These are phyloP conservation scores for Exsudoporus frostii DNA, from an alignment of 768 basidiomycete species.

Conservation along the genomic window DNA sequence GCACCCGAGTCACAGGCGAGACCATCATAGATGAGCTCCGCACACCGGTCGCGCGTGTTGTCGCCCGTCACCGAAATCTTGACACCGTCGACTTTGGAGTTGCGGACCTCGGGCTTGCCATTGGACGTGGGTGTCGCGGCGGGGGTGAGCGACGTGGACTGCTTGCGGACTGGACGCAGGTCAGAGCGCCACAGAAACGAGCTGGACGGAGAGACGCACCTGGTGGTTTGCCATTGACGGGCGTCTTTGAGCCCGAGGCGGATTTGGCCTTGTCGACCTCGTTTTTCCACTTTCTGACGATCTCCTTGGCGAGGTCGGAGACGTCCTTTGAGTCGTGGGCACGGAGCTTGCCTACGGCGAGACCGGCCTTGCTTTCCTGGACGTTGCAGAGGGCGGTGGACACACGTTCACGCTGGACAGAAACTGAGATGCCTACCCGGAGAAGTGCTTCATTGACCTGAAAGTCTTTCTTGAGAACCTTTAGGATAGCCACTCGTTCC, in stretches of 20 bases:
- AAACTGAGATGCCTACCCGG: constrained; percentile 51
- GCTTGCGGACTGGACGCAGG: constrained; percentile 27
- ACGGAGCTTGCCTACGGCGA: constrained; percentile 90
- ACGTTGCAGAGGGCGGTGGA: not conserved
- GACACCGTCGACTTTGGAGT: constrained; percentile 69
- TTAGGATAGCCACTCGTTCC: constrained; percentile 64
- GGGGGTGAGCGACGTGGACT: constrained; percentile 39
- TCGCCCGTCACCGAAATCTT: constrained; percentile 58
- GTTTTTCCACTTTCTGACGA: constrained; percentile 90
- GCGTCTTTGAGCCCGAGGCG: constrained; percentile 15
- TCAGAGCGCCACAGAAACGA: not conserved
- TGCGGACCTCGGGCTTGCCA: constrained; percentile 43
- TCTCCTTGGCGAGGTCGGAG: constrained; percentile 80
- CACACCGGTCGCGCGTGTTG: constrained; percentile 79
- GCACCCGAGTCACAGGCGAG: constrained; percentile 82
- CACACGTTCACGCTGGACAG: constrained; percentile 7
- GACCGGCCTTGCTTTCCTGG: constrained; percentile 87
- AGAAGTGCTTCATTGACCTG: constrained; percentile 70
- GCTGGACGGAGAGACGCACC: constrained; percentile 30
- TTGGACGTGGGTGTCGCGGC: constrained; percentile 30
- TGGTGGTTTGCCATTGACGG: constrained; percentile 26
- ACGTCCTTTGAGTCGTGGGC: constrained; percentile 69
- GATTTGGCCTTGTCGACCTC: constrained; percentile 74
- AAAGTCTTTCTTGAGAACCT: constrained; percentile 60
- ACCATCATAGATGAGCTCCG: constrained; percentile 89